phyloP scores from a whole-genome alignment of 129 eudicot genomes.

The Helichrysum umbraculigerum region DNA sequence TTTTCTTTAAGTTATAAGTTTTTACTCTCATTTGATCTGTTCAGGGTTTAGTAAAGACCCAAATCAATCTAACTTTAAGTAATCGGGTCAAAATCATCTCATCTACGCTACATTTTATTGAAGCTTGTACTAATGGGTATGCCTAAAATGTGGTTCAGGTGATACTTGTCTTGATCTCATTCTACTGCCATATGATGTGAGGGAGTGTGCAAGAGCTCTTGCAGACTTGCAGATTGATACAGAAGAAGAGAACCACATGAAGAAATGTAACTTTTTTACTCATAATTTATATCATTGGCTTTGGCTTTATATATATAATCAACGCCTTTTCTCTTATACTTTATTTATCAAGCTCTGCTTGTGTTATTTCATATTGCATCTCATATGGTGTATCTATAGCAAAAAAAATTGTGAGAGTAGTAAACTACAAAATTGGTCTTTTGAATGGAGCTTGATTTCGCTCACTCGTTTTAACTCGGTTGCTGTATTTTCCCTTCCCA shows the following conservation, averaged over 20 bases:
- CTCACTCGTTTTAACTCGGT: no score
- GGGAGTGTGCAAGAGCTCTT: background rate
- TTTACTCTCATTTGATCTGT: background rate
- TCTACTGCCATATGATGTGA: background rate
- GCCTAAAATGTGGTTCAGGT: background rate
- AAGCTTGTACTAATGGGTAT: background rate
- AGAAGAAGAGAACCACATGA: constrained; percentile 2
- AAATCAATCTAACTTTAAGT: background rate
- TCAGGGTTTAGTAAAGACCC: background rate
- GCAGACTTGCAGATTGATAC: background rate
- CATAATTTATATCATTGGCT: background rate
- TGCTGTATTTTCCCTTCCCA: no score
- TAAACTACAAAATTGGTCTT: background rate
- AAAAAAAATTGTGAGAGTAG: background rate
- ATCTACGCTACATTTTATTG: background rate
- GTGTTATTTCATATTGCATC: background rate
- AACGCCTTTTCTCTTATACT: background rate
- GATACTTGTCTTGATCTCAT: background rate
- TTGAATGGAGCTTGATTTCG: background rate
- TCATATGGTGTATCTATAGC: background rate
- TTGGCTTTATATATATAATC: background rate
- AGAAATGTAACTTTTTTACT: background rate
- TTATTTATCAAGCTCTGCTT: background rate
- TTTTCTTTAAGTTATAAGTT: background rate
- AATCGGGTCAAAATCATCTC: background rate